Base-by-base conservation (phyloP, 1,139 yeast species). In the Suhomyces maxii region DNA sequence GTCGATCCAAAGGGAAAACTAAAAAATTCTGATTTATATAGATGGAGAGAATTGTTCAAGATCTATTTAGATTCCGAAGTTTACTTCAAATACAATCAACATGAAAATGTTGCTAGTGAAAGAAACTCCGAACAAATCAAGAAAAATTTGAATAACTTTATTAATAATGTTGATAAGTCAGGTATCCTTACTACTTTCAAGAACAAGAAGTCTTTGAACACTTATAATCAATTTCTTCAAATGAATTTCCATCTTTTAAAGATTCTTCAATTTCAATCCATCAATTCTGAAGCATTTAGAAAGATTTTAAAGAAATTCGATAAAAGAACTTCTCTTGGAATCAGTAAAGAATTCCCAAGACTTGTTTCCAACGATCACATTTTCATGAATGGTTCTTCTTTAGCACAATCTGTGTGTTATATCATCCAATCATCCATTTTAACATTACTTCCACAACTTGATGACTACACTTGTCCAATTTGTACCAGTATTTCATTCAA, bases 271-370 rank as follows among this genome's bases (percentile, higher is more conserved):
- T 86, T 83, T 57, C 88, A 84, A 58, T 69, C 77, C 8, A 72
- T 85, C 47, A 86, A 86, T 59, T 70, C 79, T 26, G 74, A 80
- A 40, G 93, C 93, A 1, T 74, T 84, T 36, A 67, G 77, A 25
- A 86, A 86, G 61, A 86, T 86, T 51, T 67, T 85, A 55, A 86
- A 86, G 59, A 86, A 86, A 59, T 86, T 86, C 56, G 90, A 86
- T 56, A 86, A 86, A 60, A 85, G 81, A 55, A 86, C 93, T 0
- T 70, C 82, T 3, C 65, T 86, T 34, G 75, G 78, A 28, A 73
- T 84, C 2, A 72, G 77, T 38, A 49, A 64, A 11, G 61, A 69
- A 38, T 76, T 82, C 48, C 83, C 84, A 0, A 67, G 71, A 58
- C 57, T 76, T 34, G 65, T 80, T 11, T 67, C 73, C 8, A 61